Conservation (phyloP, 352 stramenopile species). For the Phytophthora podocarpi region DNA sequence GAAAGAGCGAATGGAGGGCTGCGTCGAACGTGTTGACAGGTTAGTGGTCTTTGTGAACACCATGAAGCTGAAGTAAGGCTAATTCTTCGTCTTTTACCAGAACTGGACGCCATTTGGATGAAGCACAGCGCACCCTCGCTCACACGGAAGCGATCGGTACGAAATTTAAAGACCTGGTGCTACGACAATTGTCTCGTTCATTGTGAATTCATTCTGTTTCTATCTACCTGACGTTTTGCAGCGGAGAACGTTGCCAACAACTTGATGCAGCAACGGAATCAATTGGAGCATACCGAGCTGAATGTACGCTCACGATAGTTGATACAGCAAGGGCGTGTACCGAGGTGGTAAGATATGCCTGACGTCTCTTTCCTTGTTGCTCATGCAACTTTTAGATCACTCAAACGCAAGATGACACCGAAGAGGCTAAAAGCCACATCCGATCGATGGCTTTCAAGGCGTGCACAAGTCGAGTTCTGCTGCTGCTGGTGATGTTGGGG, state of each 20-base stretch:
- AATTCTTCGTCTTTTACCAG: slow-evolving; percentile 25
- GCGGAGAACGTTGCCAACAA: slow-evolving; percentile 76
- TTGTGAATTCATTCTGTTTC: background rate
- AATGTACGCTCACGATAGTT: slow-evolving; percentile 42
- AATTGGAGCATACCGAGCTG: slow-evolving; percentile 63
- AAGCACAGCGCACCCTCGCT: slow-evolving; percentile 72
- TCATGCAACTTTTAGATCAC: slow-evolving; percentile 40
- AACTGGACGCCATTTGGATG: slow-evolving; percentile 70
- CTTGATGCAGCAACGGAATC: slow-evolving; percentile 67
- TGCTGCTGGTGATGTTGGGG: slow-evolving; percentile 66
- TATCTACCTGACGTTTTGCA: slow-evolving; percentile 11
- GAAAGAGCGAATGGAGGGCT: slow-evolving; percentile 54
- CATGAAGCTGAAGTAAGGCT: background rate
- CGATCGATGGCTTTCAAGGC: slow-evolving; percentile 63
- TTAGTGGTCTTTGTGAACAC: background rate
- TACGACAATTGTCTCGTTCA: too few relatives aligned
- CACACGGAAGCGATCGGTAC: slow-evolving; percentile 75
- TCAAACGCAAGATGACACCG: slow-evolving; percentile 67
- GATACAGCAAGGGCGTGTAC: too few relatives aligned
- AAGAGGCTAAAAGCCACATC: slow-evolving; percentile 62
- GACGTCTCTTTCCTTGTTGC: background rate
- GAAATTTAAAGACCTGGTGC: background rate
- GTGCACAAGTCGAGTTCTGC: slow-evolving; percentile 61
- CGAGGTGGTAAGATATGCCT: background rate
- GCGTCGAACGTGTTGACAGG: slow-evolving; percentile 50